phyloP scores from a whole-genome alignment of 2,329 filamentous ascomycete genomes.

The Rhinocladiella similis region DNA sequence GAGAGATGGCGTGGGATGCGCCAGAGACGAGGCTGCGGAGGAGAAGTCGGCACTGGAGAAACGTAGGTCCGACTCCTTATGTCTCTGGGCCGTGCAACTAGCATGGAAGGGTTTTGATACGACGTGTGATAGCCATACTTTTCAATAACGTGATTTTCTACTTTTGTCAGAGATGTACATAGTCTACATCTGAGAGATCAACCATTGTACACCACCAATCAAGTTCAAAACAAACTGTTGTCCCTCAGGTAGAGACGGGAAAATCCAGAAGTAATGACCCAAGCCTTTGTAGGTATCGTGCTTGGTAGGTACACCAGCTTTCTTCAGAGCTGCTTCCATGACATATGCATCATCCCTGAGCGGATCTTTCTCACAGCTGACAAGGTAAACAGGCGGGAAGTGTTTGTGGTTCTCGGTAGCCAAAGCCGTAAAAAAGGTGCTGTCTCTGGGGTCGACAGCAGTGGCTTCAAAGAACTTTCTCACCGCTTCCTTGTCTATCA shows the following conservation, averaged over 20 bases:
- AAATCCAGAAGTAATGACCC: conserved; percentile 30
- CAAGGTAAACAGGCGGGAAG: conserved; percentile 28
- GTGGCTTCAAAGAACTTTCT: conserved; percentile 21
- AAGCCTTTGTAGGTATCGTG: conserved; percentile 26
- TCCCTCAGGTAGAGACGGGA: conserved; percentile 26
- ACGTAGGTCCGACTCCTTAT: neutral
- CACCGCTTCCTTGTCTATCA: conserved; percentile 32
- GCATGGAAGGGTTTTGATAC: neutral
- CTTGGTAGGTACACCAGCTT: conserved; percentile 27
- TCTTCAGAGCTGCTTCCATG: conserved; percentile 28
- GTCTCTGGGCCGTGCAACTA: neutral
- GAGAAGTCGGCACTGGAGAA: neutral
- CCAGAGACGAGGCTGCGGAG: conserved; percentile 2
- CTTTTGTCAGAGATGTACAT: neutral
- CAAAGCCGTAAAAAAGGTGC: conserved; percentile 23
- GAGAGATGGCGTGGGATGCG: neutral
- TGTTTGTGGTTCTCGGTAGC: conserved; percentile 28
- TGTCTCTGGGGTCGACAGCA: conserved; percentile 22
- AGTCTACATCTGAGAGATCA: conserved; percentile 23
- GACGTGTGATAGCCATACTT: too few species aligned
- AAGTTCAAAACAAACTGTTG: conserved; percentile 25
- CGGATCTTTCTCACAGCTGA: conserved; percentile 27
- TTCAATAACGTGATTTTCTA: too few species aligned
- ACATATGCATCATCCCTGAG: conserved; percentile 28
- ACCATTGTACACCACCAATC: conserved; percentile 25